Conservation (phyloP, 2,329 filamentous ascomycete species). For the Domatiomyces globalis region DNA sequence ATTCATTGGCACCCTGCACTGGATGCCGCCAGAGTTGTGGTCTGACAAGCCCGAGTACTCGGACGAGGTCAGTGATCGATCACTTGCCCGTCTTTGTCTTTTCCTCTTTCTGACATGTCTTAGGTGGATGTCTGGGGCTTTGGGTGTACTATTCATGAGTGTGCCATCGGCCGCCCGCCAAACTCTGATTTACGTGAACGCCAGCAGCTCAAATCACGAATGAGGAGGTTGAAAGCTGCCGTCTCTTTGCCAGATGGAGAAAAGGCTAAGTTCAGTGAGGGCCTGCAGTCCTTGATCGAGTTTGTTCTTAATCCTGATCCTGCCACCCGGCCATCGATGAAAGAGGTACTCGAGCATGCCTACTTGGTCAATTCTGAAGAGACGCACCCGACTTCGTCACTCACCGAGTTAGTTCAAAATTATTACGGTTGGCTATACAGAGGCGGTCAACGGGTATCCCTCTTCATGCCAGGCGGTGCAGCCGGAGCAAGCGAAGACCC, state of each 20-base stretch:
- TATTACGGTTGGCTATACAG: slow-evolving; percentile 37
- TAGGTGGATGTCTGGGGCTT: slow-evolving; percentile 39
- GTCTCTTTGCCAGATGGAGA: slow-evolving; percentile 30
- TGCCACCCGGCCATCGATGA: slow-evolving; percentile 32
- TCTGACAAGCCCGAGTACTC: slow-evolving; percentile 31
- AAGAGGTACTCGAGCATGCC: slow-evolving; percentile 31
- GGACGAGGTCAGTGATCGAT: slow-evolving; percentile 27
- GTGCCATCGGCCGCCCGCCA: slow-evolving; percentile 35
- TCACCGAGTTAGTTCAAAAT: slow-evolving; percentile 33
- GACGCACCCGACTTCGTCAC: slow-evolving; percentile 29
- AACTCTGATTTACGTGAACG: slow-evolving; percentile 33
- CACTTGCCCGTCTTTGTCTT: not conserved
- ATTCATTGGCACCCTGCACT: slow-evolving; percentile 52
- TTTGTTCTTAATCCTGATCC: slow-evolving; percentile 33
- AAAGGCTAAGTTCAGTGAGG: slow-evolving; percentile 26
- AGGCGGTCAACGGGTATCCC: slow-evolving; percentile 38
- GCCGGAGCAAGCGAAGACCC: slow-evolving; percentile 34
- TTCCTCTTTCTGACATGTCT: slow-evolving; percentile 2
- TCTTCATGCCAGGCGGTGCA: slow-evolving; percentile 47
- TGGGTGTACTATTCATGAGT: slow-evolving; percentile 37
- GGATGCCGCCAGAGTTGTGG: slow-evolving; percentile 51
- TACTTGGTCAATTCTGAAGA: slow-evolving; percentile 31
- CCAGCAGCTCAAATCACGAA: slow-evolving; percentile 22
- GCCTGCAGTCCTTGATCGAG: slow-evolving; percentile 32
- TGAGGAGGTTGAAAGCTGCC: slow-evolving; percentile 31